Conservation (phyloP, 2,329 filamentous ascomycete genomes). For the Neofusicoccum umdonicola region DNA sequence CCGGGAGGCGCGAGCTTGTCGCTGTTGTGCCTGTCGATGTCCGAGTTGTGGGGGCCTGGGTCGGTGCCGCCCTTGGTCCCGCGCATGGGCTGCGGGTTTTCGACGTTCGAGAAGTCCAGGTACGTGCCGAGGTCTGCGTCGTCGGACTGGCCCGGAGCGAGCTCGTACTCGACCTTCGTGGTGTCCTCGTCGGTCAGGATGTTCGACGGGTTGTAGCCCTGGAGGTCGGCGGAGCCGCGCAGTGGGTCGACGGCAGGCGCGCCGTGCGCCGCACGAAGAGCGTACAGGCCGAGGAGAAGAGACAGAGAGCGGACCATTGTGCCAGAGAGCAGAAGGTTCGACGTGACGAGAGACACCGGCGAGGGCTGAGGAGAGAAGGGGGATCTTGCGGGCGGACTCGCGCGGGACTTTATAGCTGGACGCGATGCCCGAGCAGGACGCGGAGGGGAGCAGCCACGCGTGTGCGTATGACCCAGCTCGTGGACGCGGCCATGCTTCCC, state of each 20-base stretch:
- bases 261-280: neutral
- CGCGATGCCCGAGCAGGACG: neutral
- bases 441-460: neutral
- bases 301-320: constrained; percentile 5
- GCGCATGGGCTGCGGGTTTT: constrained; percentile 56
- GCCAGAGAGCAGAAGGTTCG: neutral
- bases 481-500: neutral
- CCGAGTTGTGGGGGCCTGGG: constrained; percentile 52
- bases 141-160: constrained; percentile 52
- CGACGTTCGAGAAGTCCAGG: constrained; percentile 53
- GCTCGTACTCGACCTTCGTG: constrained; percentile 38
- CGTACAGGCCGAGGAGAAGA: neutral
- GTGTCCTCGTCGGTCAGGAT: constrained; percentile 24
- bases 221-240: constrained; percentile 16
- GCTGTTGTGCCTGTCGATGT: constrained; percentile 55
- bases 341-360: neutral
- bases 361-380: neutral
- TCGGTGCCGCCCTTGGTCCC: constrained; percentile 51
- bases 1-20: constrained; percentile 55
- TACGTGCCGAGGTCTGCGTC: constrained; percentile 51
- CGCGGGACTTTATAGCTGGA: neutral
- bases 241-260: constrained; percentile 17
- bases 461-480: neutral
- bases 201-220: constrained; percentile 20
- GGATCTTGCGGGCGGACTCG: neutral